These are phyloP conservation scores for Kuraishia capsulata DNA, from an alignment of 805 yeast species.

Conservation along the genomic window DNA sequence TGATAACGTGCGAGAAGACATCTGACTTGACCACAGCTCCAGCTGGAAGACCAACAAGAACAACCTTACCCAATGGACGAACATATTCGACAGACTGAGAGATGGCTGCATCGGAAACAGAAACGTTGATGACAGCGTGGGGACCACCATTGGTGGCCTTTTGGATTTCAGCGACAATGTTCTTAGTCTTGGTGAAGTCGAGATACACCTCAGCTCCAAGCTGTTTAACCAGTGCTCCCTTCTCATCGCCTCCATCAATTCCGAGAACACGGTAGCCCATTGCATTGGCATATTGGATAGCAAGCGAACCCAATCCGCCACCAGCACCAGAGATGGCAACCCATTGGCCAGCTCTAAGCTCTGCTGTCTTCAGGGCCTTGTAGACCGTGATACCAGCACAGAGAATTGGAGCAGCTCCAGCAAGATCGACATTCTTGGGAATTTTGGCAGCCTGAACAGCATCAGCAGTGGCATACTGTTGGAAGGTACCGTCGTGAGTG, in stretches of 20 bases:
- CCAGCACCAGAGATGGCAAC: conserved; percentile 72
- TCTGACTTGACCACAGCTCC: conserved; percentile 43
- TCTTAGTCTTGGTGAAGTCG: conserved; percentile 32
- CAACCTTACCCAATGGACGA: conserved; percentile 49
- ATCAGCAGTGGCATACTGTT: conserved; percentile 45
- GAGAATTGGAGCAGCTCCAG: conserved; percentile 36
- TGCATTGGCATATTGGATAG: conserved; percentile 67
- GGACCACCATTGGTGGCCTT: conserved; percentile 40
- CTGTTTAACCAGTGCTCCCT: conserved; percentile 27
- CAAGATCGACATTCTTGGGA: conserved; percentile 37
- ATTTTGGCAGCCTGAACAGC: conserved; percentile 43
- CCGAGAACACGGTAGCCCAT: conserved; percentile 67
- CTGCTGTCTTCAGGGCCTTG: conserved; percentile 43
- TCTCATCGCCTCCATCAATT: conserved; percentile 55
- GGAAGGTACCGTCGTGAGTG: conserved; percentile 60
- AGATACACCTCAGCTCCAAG: conserved; percentile 39
- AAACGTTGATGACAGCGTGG: conserved; percentile 43
- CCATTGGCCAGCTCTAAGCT: conserved; percentile 55
- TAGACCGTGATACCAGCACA: conserved; percentile 49
- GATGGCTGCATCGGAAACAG: conserved; percentile 41
- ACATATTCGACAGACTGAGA: conserved; percentile 31
- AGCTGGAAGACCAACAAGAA: conserved; percentile 55
- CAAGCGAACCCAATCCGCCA: conserved; percentile 74
- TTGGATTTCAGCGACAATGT: conserved; percentile 28
- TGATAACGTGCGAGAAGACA: conserved; percentile 47